These are phyloP conservation scores for Platismatia glauca DNA, from an alignment of 495 filamentous ascomycete genomes.

Conservation along the genomic window DNA sequence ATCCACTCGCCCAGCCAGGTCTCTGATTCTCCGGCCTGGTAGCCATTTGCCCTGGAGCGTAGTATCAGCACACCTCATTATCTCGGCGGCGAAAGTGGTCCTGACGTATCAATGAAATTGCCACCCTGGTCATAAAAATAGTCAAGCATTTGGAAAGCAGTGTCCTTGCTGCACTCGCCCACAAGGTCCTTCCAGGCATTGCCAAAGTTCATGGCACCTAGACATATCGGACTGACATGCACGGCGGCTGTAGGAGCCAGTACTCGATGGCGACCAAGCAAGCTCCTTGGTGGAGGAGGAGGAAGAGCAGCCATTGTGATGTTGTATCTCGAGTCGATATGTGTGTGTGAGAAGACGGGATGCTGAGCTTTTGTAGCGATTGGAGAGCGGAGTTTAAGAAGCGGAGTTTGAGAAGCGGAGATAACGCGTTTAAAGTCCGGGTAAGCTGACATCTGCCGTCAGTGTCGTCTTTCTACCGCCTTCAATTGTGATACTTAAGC, in stretches of 20 bases:
- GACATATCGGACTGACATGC: constrained; percentile 49
- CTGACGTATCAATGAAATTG: constrained; percentile 44
- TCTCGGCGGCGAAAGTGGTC: neutral
- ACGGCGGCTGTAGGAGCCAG: constrained; percentile 51
- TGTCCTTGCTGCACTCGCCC: constrained; percentile 41
- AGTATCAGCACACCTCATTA: neutral
- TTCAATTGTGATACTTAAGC: too few relatives aligned
- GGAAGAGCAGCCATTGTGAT: neutral
- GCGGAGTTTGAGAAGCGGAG: too few relatives aligned
- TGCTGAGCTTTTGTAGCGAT: too few relatives aligned
- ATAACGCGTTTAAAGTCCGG: too few relatives aligned
- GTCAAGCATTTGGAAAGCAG: constrained; percentile 45
- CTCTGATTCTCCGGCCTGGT: constrained; percentile 49
- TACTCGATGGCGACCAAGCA: constrained; percentile 50
- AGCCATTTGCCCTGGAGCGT: constrained; percentile 37
- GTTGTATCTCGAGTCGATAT: neutral
- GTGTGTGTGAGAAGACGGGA: neutral
- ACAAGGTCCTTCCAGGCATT: constrained; percentile 42
- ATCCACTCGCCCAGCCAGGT: constrained; percentile 56
- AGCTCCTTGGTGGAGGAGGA: constrained; percentile 32
- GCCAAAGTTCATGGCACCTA: constrained; percentile 59
- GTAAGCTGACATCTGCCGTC: too few relatives aligned
- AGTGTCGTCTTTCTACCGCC: too few relatives aligned
- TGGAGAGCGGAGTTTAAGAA: too few relatives aligned
- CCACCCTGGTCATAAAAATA: constrained; percentile 41